These are phyloP conservation scores for Stephanodiscus minutulus DNA, from an alignment of 108 stramenopile genomes.

Conservation along the genomic window DNA sequence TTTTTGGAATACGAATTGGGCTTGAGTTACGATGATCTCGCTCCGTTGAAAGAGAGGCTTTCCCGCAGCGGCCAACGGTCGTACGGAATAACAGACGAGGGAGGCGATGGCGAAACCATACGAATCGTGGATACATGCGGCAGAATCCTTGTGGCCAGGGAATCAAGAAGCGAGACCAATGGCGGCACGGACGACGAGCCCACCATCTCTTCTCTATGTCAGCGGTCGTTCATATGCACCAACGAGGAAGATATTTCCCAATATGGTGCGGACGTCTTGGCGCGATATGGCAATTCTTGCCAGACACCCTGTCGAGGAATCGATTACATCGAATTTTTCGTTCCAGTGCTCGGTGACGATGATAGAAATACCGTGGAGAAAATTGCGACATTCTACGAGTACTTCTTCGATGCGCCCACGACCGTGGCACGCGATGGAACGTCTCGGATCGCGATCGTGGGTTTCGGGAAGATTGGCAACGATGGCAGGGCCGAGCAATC, in stretches of 20 bases:
- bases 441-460: conserved; percentile 46
- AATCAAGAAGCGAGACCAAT: conserved; percentile 17
- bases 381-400: conserved; percentile 60
- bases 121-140: conserved; percentile 35
- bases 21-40: conserved; percentile 36
- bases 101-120: conserved; percentile 22
- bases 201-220: conserved; percentile 9
- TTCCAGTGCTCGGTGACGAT: conserved; percentile 18
- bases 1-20: conserved; percentile 45
- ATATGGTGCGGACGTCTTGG: conserved; percentile 12
- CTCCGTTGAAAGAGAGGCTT: conserved; percentile 18
- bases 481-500: conserved; percentile 50
- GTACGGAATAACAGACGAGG: conserved; percentile 14
- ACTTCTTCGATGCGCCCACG: conserved; percentile 57
- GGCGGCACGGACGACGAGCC: conserved; percentile 9
- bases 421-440: conserved; percentile 22
- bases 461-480: conserved; percentile 51
- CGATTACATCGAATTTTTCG: conserved; percentile 56
- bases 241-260: not conserved
- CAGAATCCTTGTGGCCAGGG: conserved; percentile 30
- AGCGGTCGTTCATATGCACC: not conserved
- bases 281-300: conserved; percentile 17
- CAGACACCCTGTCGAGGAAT: conserved; percentile 39
- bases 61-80: conserved; percentile 3
- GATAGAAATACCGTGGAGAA: conserved; percentile 29